These are phyloP conservation scores for Quercus robur DNA, from an alignment of 306 rosid species.

Conservation along the genomic window DNA sequence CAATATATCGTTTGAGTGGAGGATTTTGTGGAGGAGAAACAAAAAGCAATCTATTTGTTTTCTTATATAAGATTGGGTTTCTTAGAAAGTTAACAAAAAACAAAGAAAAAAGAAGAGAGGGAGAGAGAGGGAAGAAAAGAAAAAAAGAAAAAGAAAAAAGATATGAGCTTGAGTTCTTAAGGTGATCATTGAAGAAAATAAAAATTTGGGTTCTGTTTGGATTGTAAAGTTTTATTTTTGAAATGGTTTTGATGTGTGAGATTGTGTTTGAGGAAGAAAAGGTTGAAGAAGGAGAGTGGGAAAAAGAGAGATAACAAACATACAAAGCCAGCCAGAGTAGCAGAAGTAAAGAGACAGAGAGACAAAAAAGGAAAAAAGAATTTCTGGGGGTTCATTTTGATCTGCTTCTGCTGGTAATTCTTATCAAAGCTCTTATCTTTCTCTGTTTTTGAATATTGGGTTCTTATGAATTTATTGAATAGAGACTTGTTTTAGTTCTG, in stretches of 20 bases:
- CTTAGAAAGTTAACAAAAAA: conserved; percentile 22
- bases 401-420: conserved; percentile 75
- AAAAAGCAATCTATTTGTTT: conserved; percentile 32
- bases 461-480: neutral
- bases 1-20: conserved; percentile 24
- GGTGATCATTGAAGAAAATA: conserved; percentile 15
- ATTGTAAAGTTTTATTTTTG: conserved; percentile 24
- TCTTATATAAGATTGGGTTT: conserved; percentile 35
- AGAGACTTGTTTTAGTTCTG: neutral
- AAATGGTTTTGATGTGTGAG: conserved; percentile 80
- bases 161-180: neutral
- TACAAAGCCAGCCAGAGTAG: conserved; percentile 29
- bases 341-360: conserved; percentile 34
- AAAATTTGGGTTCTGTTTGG: conserved; percentile 5
- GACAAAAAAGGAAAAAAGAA: conserved; percentile 3
- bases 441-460: neutral
- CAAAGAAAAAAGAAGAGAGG: neutral
- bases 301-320: conserved; percentile 65
- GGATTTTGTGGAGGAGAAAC: conserved; percentile 29
- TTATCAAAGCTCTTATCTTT: neutral
- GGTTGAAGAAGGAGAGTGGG: conserved; percentile 86
- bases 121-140: neutral
- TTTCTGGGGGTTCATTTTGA: conserved; percentile 16
- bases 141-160: neutral
- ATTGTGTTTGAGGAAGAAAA: conserved; percentile 49